Conservation (phyloP, 1,139 yeast species). For the Pichia sp. region DNA sequence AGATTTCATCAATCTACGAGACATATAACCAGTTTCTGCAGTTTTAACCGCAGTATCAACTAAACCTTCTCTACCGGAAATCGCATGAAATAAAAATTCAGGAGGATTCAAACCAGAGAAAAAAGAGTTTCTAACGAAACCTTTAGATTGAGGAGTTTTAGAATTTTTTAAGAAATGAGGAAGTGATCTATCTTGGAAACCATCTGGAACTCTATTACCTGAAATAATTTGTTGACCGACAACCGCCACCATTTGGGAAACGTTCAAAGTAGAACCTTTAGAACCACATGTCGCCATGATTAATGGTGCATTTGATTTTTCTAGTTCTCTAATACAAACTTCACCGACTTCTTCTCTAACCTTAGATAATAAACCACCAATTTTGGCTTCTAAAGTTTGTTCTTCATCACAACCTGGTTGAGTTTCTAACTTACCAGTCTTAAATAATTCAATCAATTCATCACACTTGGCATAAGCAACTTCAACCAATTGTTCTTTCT, state of each 20-base stretch:
- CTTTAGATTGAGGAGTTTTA: slow-evolving; percentile 96
- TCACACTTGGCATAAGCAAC: slow-evolving; percentile 89
- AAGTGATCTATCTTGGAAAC: slow-evolving; percentile 95
- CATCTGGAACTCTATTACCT: slow-evolving; percentile 99
- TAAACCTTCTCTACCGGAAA: slow-evolving; percentile 98
- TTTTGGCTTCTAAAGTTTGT: slow-evolving; percentile 94
- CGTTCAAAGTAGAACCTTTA: slow-evolving; percentile 95
- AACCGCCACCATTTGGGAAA: slow-evolving; percentile 99
- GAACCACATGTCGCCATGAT: slow-evolving; percentile 99
- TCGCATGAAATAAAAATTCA: slow-evolving; percentile 95
- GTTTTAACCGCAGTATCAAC: slow-evolving; percentile 77
- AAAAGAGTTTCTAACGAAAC: slow-evolving; percentile 95
- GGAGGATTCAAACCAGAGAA: slow-evolving; percentile 93
- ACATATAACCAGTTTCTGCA: slow-evolving; percentile 89
- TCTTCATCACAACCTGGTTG: slow-evolving; percentile 99
- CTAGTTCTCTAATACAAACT: slow-evolving; percentile 88
- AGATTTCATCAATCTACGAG: slow-evolving; percentile 97
- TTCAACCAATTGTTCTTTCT: slow-evolving; percentile 87
- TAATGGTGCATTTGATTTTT: slow-evolving; percentile 87
- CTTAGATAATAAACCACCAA: slow-evolving; percentile 91
- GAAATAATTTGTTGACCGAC: slow-evolving; percentile 99
- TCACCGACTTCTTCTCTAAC: slow-evolving; percentile 99
- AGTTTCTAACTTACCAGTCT: slow-evolving; percentile 86
- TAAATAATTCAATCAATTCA: slow-evolving; percentile 73
- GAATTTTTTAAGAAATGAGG: slow-evolving; percentile 97